Base-by-base conservation (phyloP, 768 basidiomycete species). In the Ephemerocybe angulata region DNA sequence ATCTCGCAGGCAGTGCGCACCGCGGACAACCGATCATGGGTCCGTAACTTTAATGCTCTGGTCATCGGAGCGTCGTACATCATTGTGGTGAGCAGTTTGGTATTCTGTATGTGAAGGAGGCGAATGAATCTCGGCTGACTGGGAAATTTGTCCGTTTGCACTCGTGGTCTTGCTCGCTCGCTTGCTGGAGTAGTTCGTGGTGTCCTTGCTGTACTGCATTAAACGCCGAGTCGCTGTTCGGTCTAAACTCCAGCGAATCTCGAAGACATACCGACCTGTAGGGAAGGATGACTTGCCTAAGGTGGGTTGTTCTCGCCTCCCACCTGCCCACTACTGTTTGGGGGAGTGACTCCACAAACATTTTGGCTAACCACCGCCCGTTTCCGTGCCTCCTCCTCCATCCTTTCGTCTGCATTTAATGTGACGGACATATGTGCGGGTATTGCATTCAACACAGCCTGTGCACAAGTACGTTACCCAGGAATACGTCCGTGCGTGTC, bases 1-100 rank as follows among this genome's bases (percentile, higher is more conserved):
- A 76, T 90, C 49, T 82, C 84, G 0, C 88, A 91, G 65, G 87
- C 88, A 0, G 83, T 88, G 19, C 77, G 88, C 49, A 87, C 82
- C 0, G 76, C 86, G 2, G 79, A 79, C 1, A 70, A 66, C 41
- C 71, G 68, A 57, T 74, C 79, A 10, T 87, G 84, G 81, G 66
- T 61, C 49, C 72, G 77, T 29, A 91, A 90, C 68, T 76, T 82
- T 76, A 84, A 91, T 66, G 80, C 83, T 4, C 69, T 87, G 27
- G 75, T 85, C 51, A 83, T 92, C 30, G 83, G 83, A 10, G 80
- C 80, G n/a, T 82, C 88, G 0, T 92, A 91, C 66, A 72, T 78
- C 63, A 63, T 86, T 8, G 77, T 91, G 68, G 89, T 89, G 62
- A 54, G 85, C 71, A n/a, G n/a, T n/a, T n/a, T n/a, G n/a, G n/a